Evolutionary conservation across 192 early-diverging fungal genomes (phyloP).

Genomic region (Umbelopsis vinacea): DNA sequence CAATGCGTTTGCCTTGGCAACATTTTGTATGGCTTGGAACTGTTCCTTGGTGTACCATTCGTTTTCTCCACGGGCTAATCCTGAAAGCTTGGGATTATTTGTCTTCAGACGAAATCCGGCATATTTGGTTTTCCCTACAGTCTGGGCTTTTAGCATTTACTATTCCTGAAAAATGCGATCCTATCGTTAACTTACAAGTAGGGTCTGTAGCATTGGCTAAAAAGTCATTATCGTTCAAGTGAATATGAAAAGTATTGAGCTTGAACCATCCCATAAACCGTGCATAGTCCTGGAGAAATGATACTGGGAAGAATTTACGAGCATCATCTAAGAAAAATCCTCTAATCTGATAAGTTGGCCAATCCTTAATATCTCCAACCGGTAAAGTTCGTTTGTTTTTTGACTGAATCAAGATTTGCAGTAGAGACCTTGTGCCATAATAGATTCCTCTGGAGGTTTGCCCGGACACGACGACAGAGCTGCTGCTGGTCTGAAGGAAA

Average conservation of each 20-base stretch:
- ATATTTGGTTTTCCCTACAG: constrained; percentile 39
- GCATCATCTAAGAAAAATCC: constrained; percentile 51
- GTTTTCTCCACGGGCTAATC: constrained; percentile 45
- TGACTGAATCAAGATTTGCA: constrained; percentile 52
- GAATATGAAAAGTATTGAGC: constrained; percentile 51
- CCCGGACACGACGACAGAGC: neutral
- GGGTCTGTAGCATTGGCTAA: constrained; percentile 26
- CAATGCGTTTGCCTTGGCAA: constrained; percentile 47
- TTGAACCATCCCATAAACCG: constrained; percentile 51
- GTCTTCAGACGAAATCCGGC: constrained; percentile 51
- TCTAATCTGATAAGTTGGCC: constrained; percentile 50
- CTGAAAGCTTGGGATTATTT: constrained; percentile 43
- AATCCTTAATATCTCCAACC: constrained; percentile 45
- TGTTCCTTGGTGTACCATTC: constrained; percentile 47
- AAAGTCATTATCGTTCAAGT: constrained; percentile 50
- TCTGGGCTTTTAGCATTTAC: too few relatives aligned
- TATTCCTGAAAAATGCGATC: too few relatives aligned
- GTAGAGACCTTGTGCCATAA: constrained; percentile 48
- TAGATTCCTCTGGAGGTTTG: constrained; percentile 47
- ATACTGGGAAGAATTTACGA: constrained; percentile 49
- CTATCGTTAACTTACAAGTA: neutral
- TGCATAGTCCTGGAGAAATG: constrained; percentile 47
- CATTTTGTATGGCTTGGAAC: constrained; percentile 48
- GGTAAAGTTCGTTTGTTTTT: constrained; percentile 42
- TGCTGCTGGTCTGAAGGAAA: neutral